Evolutionary conservation across 495 filamentous ascomycete species (phyloP), one percentile per base, ranked within the genome.

Genomic region (Chlorociboria aeruginascens): DNA sequence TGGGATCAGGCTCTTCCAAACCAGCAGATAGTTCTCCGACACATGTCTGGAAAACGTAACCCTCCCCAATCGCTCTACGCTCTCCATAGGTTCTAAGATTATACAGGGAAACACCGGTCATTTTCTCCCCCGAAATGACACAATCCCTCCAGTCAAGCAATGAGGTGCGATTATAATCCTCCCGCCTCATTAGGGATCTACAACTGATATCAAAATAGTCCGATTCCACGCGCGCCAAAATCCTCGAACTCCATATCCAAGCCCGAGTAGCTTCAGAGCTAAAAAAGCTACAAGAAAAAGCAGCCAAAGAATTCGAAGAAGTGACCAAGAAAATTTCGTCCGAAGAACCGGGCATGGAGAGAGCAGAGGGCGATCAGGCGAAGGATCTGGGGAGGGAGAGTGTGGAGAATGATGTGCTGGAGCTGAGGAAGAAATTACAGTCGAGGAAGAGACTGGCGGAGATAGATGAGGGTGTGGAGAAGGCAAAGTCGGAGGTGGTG

Each of bases 221-320:
- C 65, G 87, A 98, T 69, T 77, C 81, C 40, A 86, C 86, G 52
- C 89, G 92, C 59, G 70, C 81, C 56, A 85, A 85, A 65, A 66
- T 78, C 66, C 67, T 87, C 61, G 92, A 98, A 66, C 79, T 93
- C 50, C 79, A 86, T 53, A 83, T 96, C 61, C 88, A 96, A 69
- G 67, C 73, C 54, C 93, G 93, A 66, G 87, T 97, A 51, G 74
- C 79, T 57, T 68, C 78, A 53, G 93, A 97, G 66, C 82, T 98
- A 42, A 73, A 82, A 54, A 79, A 80, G 43, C 78, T 88, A n/a
- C 72, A 76, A 49, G 67, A 69, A 38, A 59, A 73, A 41, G 76
- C 82, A 50, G 54, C 68, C 46, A 63, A 67, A 39, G 61, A 71
- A 12, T 73, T 95, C 45, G 73, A 71, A 54, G 72, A 79, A 28